Percentiles rank a stretch among this genome's conserved stretches.
phyloP scores from a whole-genome alignment of 805 yeast genomes.

The Candida vaughaniae region DNA sequence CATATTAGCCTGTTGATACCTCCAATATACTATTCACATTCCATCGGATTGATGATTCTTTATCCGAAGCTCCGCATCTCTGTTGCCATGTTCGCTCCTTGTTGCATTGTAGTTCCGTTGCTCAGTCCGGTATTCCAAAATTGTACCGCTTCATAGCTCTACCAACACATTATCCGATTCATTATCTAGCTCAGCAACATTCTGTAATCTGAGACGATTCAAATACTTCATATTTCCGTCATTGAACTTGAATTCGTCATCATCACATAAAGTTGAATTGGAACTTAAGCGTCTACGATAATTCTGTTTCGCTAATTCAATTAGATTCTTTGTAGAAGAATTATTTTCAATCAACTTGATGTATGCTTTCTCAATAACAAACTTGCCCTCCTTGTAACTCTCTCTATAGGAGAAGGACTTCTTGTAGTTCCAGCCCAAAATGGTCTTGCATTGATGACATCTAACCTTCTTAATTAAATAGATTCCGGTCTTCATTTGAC shows the following conservation, averaged over 20 bases:
- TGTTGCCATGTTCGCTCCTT: too few relatives aligned
- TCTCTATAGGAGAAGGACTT: constrained; percentile 36
- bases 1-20: too few relatives aligned
- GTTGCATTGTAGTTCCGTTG: too few relatives aligned
- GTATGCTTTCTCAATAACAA: constrained; percentile 39
- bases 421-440: constrained; percentile 42
- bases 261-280: constrained; percentile 17
- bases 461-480: constrained; percentile 35
- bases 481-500: constrained; percentile 39
- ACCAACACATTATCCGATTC: constrained; percentile 20
- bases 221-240: constrained; percentile 12
- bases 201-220: constrained; percentile 18
- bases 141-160: constrained; percentile 10
- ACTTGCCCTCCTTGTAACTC: constrained; percentile 44
- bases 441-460: constrained; percentile 38
- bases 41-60: too few relatives aligned
- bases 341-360: constrained; percentile 35
- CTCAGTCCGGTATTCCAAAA: too few relatives aligned
- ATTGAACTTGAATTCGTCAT: constrained; percentile 16
- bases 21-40: too few relatives aligned
- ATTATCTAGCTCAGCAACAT: constrained; percentile 13
- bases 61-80: too few relatives aligned
- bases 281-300: constrained; percentile 18
- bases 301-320: constrained; percentile 28
- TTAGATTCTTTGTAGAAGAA: constrained; percentile 29